Base-by-base conservation (phyloP, 106 monocot species). In the Apostasia shenzhenica region DNA sequence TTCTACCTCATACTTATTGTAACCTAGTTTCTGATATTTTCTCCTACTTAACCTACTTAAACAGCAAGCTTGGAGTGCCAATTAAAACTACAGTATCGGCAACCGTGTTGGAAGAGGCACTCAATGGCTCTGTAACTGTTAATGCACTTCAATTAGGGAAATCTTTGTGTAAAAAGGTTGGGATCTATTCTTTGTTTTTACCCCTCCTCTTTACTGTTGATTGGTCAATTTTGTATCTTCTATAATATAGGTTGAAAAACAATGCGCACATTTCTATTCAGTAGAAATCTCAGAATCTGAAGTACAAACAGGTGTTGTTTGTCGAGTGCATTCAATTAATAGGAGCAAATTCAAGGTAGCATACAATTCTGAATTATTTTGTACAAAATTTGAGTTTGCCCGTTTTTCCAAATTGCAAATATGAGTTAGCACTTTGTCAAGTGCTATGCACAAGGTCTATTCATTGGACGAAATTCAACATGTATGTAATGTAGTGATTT, bases 311-410 rank as follows among this genome's bases (percentile, higher is more conserved):
- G 97, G 97, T 65, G 52, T 97, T 57, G 92, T 97, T 2, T 97
- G 97, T 79, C 88, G 87, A 64, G 97, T 92, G 4, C 78, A 81
- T 81, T 92, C 97, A 66, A n/a, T 86, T 74, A 81, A 84, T 55
- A 97, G 83, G 79, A 97, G 89, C 79, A 97, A 97, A 80, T 97
- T 97, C 67, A 97, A 97, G 92, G 97, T 97, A 39, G 1, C 61
- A 61, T 11, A 10, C 13, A 5, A 42, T 43, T 56, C 12, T 73
- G 42, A 14, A 49, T 12, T 45, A n/a, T 55, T 55, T 5, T 26
- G 26, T 26, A 26, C 26, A 26, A 26, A 26, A 26, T 26, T 26
- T 26, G 26, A 26, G 26, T 26, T 26, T 26, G 26, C 26, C 26
- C 26, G 26, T 26, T 26, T 26, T 26, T 26, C 26, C 26, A 26